These are phyloP conservation scores for Debaryomyces hansenii DNA, from an alignment of 805 yeast species.

Conservation along the genomic window DNA sequence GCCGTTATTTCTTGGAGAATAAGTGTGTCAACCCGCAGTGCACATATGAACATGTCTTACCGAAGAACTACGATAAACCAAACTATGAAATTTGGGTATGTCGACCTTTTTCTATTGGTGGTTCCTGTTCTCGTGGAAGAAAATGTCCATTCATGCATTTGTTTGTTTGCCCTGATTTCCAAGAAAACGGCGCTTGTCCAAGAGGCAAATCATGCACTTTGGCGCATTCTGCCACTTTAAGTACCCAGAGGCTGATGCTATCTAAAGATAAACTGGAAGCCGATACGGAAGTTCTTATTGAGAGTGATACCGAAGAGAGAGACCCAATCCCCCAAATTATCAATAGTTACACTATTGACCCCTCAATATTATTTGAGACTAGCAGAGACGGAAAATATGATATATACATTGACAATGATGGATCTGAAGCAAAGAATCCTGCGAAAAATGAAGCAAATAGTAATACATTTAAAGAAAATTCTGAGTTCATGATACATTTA, in stretches of 20 bases:
- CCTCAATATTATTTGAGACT: constrained; percentile 19
- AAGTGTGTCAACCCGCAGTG: constrained; percentile 50
- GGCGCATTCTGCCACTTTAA: constrained; percentile 39
- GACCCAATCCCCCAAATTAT: constrained; percentile 12
- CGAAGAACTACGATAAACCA: constrained; percentile 50
- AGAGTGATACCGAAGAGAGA: constrained; percentile 11
- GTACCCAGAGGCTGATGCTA: constrained; percentile 26
- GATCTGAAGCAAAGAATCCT: not conserved
- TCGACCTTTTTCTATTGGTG: constrained; percentile 65
- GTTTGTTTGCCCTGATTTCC: constrained; percentile 70
- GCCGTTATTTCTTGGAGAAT: constrained; percentile 25
- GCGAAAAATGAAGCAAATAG: not conserved
- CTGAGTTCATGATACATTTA: constrained; percentile 17
- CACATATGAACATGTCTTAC: constrained; percentile 43
- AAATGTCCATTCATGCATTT: constrained; percentile 58
- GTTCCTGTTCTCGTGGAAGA: constrained; percentile 65
- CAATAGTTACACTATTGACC: constrained; percentile 37
- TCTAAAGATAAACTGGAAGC: constrained; percentile 13
- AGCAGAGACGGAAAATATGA: constrained; percentile 22
- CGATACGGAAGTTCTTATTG: constrained; percentile 18
- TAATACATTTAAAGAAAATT: constrained; percentile 5
- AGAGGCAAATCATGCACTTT: constrained; percentile 53
- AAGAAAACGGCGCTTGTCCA: constrained; percentile 59
- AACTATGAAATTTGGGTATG: constrained; percentile 49
- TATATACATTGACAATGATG: constrained; percentile 21